phyloP scores from a whole-genome alignment of 495 filamentous ascomycete genomes.

The Penicillium herquei region DNA sequence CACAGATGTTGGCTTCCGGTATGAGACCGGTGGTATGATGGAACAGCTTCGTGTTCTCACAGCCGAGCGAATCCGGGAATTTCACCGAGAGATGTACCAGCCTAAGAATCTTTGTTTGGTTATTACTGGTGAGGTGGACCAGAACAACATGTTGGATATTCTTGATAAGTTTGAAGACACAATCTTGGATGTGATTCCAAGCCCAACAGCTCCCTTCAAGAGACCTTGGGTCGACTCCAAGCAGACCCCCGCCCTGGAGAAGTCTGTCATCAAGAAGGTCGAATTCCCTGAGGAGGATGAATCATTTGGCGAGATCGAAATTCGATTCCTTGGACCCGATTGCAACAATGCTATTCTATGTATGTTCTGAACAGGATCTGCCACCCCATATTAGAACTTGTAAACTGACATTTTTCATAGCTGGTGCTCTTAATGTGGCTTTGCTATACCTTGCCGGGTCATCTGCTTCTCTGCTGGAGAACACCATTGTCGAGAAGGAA shows the following conservation, averaged over 20 bases:
- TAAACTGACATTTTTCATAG: constrained; percentile 19
- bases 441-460: constrained; percentile 87
- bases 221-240: constrained; percentile 89
- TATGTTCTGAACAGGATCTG: constrained; percentile 26
- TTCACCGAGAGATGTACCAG: constrained; percentile 97
- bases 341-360: constrained; percentile 60
- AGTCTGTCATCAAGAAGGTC: constrained; percentile 70
- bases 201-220: constrained; percentile 70
- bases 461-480: constrained; percentile 87
- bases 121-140: constrained; percentile 85
- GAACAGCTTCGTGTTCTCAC: constrained; percentile 81
- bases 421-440: constrained; percentile 70
- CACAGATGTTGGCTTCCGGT: constrained; percentile 85
- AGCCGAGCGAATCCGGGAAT: constrained; percentile 83
- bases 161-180: constrained; percentile 86
- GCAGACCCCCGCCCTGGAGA: constrained; percentile 64
- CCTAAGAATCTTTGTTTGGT: constrained; percentile 92
- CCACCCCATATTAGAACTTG: neutral
- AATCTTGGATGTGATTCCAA: constrained; percentile 77
- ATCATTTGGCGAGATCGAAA: constrained; percentile 77
- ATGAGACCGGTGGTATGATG: constrained; percentile 98
- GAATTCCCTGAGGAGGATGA: constrained; percentile 98
- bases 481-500: constrained; percentile 89
- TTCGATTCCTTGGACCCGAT: constrained; percentile 82
- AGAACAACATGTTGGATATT: constrained; percentile 72